These are phyloP conservation scores for Hypoxylon sp. DNA, from an alignment of 2,329 filamentous ascomycete species.

Conservation along the genomic window DNA sequence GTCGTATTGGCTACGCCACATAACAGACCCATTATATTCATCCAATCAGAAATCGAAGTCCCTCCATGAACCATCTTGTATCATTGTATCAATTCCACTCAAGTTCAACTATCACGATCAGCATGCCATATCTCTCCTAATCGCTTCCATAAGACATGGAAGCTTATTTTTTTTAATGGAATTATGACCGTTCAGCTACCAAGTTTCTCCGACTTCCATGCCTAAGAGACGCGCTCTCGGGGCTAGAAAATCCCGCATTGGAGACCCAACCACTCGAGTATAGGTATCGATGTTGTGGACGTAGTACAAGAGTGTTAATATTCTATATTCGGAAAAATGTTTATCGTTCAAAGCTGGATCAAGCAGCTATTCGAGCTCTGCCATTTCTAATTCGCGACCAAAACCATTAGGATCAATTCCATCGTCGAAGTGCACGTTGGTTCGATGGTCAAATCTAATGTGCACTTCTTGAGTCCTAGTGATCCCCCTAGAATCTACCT, in stretches of 20 bases:
- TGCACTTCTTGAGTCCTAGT: constrained; percentile 27
- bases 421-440: constrained; percentile 14
- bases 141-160: too few relatives aligned
- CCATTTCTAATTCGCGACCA: constrained; percentile 3
- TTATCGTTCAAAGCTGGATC: not conserved
- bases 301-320: not conserved
- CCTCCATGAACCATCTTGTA: not conserved
- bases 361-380: constrained; percentile 1
- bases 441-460: constrained; percentile 22
- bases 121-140: not conserved
- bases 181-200: too few relatives aligned
- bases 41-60: not conserved
- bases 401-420: constrained; percentile 5
- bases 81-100: not conserved
- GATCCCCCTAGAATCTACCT: constrained; percentile 9
- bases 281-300: too few relatives aligned
- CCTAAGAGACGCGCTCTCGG: too few relatives aligned
- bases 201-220: too few relatives aligned
- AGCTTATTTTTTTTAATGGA: too few relatives aligned
- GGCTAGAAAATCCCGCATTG: too few relatives aligned
- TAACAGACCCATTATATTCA: not conserved
- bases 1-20: not conserved
- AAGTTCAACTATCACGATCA: not conserved
- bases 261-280: too few relatives aligned
- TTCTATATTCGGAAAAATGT: not conserved